Conservation (phyloP, 306 rosid genomes). For the Pachyrhizus erosus region DNA sequence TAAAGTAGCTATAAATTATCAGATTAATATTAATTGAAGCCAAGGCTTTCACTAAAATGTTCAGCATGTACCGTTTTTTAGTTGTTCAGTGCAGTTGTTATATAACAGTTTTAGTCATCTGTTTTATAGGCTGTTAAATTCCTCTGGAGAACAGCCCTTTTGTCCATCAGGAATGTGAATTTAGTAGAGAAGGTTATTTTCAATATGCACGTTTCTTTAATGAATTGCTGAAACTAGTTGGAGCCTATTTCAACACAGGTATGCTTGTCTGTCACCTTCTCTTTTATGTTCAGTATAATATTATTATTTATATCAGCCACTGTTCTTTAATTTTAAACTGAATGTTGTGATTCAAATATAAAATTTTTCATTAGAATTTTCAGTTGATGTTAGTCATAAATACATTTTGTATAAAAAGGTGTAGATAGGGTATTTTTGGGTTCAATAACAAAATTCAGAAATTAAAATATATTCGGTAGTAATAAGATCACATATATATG, state of each 20-base stretch:
- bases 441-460: too few species aligned
- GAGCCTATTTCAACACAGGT: slow-evolving; percentile 54
- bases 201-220: slow-evolving; percentile 56
- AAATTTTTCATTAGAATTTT: neutral
- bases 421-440: too few species aligned
- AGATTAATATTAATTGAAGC: neutral
- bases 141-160: slow-evolving; percentile 50
- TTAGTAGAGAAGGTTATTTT: slow-evolving; percentile 46
- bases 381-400: too few species aligned
- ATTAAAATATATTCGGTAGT: too few species aligned
- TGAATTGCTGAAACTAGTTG: slow-evolving; percentile 52
- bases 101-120: neutral
- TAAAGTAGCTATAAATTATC: neutral
- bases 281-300: neutral
- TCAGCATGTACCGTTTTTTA: neutral
- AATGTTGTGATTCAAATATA: neutral
- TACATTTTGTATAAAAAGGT: too few species aligned
- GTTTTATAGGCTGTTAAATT: slow-evolving; percentile 58
- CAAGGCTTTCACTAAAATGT: neutral
- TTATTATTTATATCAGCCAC: neutral
- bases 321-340: neutral
- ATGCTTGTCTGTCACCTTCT: slow-evolving; percentile 34
- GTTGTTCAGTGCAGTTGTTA: neutral
- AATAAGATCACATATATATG: too few species aligned
- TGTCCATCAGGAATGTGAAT: slow-evolving; percentile 48